Evolutionary conservation across 2,329 filamentous ascomycete species (phyloP).

Genomic region (Chaetomium olivaceum): DNA sequence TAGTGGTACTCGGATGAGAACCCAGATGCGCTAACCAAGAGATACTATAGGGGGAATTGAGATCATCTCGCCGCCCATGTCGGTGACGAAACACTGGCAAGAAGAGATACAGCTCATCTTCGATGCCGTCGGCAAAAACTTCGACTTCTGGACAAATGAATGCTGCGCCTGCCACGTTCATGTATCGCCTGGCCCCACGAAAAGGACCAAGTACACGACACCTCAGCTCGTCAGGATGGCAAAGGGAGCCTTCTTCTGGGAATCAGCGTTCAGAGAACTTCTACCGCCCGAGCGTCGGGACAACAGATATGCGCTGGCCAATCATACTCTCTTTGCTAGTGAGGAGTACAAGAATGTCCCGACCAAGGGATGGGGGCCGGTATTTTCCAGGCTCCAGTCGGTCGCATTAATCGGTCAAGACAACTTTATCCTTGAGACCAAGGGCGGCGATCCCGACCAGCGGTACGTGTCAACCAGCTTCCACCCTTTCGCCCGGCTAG

Average conservation of each 20-base stretch:
- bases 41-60: constrained; percentile 2
- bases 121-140: neutral
- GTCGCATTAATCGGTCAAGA: neutral
- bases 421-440: neutral
- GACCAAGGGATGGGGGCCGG: neutral
- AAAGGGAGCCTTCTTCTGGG: neutral
- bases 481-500: neutral
- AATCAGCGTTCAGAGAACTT: neutral
- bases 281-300: constrained; percentile 4
- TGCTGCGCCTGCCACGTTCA: constrained; percentile 3
- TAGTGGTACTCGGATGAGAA: neutral
- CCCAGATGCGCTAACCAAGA: neutral
- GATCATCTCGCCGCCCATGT: constrained; percentile 9
- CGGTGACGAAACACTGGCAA: neutral
- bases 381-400: neutral
- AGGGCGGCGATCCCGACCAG: neutral
- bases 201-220: neutral
- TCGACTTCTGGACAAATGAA: constrained; percentile 7
- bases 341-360: neutral
- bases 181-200: neutral
- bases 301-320: neutral
- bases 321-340: neutral
- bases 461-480: constrained; percentile 1
- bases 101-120: neutral
- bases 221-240: neutral